Evolutionary conservation across 306 rosid species (phyloP).

Genomic region (Ceratonia siliqua): DNA sequence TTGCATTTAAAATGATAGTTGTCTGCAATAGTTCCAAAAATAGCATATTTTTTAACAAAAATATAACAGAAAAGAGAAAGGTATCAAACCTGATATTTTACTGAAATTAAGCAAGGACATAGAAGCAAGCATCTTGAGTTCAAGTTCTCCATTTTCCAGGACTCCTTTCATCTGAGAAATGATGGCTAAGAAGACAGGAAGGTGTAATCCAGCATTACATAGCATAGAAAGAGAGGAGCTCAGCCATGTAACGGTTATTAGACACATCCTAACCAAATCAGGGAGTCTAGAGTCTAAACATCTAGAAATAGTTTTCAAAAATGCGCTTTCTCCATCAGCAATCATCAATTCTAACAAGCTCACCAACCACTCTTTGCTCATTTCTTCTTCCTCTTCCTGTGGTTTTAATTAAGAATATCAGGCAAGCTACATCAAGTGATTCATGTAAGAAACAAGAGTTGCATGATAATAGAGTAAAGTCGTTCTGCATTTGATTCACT

Average conservation of each 20-base stretch:
- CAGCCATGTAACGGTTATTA: constrained; percentile 69
- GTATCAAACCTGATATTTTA: constrained; percentile 68
- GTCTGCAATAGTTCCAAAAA: background rate
- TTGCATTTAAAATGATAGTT: background rate
- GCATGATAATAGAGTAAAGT: background rate
- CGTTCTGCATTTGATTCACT: background rate
- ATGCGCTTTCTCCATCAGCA: constrained; percentile 58
- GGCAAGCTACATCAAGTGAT: constrained; percentile 25
- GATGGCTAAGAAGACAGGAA: constrained; percentile 52
- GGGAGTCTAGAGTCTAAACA: constrained; percentile 54
- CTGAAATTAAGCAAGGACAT: constrained; percentile 72
- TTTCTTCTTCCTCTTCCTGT: constrained; percentile 57
- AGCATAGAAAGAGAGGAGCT: constrained; percentile 54
- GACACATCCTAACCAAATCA: constrained; percentile 57
- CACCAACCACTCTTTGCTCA: constrained; percentile 49
- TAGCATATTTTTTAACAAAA: background rate
- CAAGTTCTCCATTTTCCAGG: constrained; percentile 53
- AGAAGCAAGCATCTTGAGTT: constrained; percentile 70
- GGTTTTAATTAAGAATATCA: constrained; percentile 24
- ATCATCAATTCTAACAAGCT: constrained; percentile 55
- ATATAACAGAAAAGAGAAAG: background rate
- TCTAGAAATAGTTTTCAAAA: constrained; percentile 54
- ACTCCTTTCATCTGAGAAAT: constrained; percentile 50
- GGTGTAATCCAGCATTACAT: constrained; percentile 51
- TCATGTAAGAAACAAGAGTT: constrained; percentile 12